A percentile compares a stretch with the other conserved stretches of the same genome.
Conservation (phyloP, 257 asterid genomes). For the Plantago elongata region DNA sequence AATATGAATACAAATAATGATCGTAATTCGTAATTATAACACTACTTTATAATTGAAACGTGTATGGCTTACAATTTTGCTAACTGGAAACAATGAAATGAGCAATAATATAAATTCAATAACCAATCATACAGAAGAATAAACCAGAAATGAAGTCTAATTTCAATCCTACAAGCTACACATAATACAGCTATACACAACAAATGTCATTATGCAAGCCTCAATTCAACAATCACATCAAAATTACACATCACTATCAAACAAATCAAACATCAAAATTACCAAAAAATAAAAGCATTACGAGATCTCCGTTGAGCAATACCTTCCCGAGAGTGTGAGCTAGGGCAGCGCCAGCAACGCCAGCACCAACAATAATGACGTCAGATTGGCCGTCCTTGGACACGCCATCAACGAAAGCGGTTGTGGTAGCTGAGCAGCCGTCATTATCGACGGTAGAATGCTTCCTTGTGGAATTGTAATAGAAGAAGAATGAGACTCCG, state of each 20-base stretch:
- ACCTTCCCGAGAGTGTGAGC: slow-evolving; percentile 82
- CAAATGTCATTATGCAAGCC: too few relatives aligned
- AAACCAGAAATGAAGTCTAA: not conserved
- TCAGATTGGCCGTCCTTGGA: slow-evolving; percentile 32
- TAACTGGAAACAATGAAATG: too few relatives aligned
- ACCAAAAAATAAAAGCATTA: not conserved
- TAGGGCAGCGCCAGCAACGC: slow-evolving; percentile 72
- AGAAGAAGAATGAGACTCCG: slow-evolving; percentile 32
- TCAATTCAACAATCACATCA: too few relatives aligned
- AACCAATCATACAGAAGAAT: not conserved
- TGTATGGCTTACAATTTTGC: too few relatives aligned
- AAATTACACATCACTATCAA: not conserved
- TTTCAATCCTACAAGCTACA: too few relatives aligned
- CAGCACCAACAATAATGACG: slow-evolving; percentile 56
- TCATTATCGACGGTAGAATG: not conserved
- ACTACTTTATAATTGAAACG: too few relatives aligned
- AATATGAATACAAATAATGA: not conserved
- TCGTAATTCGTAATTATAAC: too few relatives aligned
- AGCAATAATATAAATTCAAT: too few relatives aligned
- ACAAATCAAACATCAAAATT: not conserved
- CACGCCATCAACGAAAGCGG: slow-evolving; percentile 45
- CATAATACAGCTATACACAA: too few relatives aligned
- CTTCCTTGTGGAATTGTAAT: slow-evolving; percentile 19
- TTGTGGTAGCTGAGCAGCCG: slow-evolving; percentile 29
- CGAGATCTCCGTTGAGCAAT: not conserved